These are phyloP conservation scores for Cystofilobasidium ferigula DNA, from an alignment of 768 basidiomycete genomes.

Conservation along the genomic window DNA sequence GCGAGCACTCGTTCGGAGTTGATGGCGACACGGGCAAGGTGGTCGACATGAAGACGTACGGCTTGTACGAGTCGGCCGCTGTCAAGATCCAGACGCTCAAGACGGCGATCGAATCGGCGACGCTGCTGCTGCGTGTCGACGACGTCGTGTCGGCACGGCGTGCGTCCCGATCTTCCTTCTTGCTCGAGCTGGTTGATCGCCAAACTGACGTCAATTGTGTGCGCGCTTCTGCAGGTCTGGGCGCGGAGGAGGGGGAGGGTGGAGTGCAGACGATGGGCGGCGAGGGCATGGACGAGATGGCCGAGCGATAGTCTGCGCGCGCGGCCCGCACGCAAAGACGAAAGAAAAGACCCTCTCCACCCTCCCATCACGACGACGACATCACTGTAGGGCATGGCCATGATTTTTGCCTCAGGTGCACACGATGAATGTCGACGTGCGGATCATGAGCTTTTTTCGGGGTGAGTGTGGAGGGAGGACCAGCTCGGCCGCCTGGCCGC, in stretches of 20 bases:
- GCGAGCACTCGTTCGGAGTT: constrained; percentile 84
- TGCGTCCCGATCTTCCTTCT: neutral
- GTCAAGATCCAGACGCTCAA: constrained; percentile 98
- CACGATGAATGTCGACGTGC: too few species aligned
- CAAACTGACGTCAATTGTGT: neutral
- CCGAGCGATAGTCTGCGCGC: constrained; percentile 10
- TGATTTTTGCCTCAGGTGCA: too few species aligned
- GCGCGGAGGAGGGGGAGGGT: constrained; percentile 8
- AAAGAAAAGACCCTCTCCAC: too few species aligned
- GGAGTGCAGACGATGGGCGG: constrained; percentile 25
- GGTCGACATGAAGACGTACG: constrained; percentile 88
- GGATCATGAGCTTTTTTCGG: too few species aligned
- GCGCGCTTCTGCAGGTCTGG: neutral
- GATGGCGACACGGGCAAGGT: constrained; percentile 93
- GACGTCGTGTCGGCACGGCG: constrained; percentile 53
- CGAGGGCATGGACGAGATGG: constrained; percentile 17
- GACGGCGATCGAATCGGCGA: constrained; percentile 92
- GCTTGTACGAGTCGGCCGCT: constrained; percentile 86
- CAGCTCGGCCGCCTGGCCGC: too few species aligned
- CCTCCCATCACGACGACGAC: too few species aligned
- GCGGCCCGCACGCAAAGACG: too few species aligned
- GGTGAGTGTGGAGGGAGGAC: too few species aligned
- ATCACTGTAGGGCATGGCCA: too few species aligned
- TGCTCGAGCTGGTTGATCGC: neutral
- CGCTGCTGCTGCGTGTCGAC: constrained; percentile 82